Conservation (phyloP, 164 flowering plant species). For the Tetracentron sinense region DNA sequence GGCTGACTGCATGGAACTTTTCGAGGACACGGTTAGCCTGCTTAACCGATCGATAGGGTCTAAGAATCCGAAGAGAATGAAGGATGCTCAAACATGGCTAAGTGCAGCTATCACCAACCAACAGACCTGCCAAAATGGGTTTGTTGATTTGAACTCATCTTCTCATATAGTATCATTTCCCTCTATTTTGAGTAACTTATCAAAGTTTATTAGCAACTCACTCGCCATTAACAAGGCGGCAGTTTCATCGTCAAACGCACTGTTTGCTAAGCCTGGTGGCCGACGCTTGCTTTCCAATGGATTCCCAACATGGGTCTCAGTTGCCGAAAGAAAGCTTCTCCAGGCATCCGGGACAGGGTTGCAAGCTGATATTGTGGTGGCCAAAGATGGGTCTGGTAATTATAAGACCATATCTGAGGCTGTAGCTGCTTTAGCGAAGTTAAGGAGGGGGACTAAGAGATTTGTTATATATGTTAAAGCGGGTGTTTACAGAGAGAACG, state of each 20-base stretch:
- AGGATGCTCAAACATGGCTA: slow-evolving; percentile 47
- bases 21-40: slow-evolving; percentile 35
- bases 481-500: slow-evolving; percentile 55
- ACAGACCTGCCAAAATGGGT: slow-evolving; percentile 55
- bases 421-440: slow-evolving; percentile 30
- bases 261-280: slow-evolving; percentile 10
- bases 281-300: slow-evolving; percentile 28
- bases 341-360: slow-evolving; percentile 15
- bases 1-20: slow-evolving; percentile 58
- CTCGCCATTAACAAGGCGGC: slow-evolving; percentile 40
- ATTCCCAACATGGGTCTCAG: slow-evolving; percentile 51
- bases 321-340: slow-evolving; percentile 40
- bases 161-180: slow-evolving; percentile 28
- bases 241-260: neutral
- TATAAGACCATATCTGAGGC: slow-evolving; percentile 56
- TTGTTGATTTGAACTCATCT: slow-evolving; percentile 33
- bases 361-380: slow-evolving; percentile 52
- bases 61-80: slow-evolving; percentile 1
- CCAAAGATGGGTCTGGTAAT: slow-evolving; percentile 59
- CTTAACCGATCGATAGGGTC: slow-evolving; percentile 34
- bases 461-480: slow-evolving; percentile 48
- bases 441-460: slow-evolving; percentile 26
- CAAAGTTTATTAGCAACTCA: slow-evolving; percentile 54
- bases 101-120: slow-evolving; percentile 59
- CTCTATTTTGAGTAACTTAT: slow-evolving; percentile 24